These are phyloP conservation scores for Cynanchum wilfordii DNA, from an alignment of 257 asterid genomes.

Conservation along the genomic window DNA sequence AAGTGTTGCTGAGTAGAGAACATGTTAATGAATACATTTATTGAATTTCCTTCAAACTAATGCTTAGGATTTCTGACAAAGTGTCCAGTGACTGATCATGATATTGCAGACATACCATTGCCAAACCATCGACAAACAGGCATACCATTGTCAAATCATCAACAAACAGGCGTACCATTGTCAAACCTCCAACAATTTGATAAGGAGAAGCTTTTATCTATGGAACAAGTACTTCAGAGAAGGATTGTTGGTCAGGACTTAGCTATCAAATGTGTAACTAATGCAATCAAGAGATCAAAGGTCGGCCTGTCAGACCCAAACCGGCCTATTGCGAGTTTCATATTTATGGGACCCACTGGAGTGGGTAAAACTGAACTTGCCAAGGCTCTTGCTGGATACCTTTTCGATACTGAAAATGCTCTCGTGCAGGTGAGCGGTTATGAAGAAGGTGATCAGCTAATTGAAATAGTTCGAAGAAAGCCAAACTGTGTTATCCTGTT, in stretches of 20 bases:
- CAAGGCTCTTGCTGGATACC: constrained; percentile 78
- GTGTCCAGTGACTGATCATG: constrained; percentile 80
- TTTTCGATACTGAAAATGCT: constrained; percentile 81
- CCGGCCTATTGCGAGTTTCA: constrained; percentile 91
- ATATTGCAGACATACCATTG: too few relatives aligned
- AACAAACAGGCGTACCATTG: constrained; percentile 91
- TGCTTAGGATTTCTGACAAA: too few relatives aligned
- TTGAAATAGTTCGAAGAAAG: constrained; percentile 84
- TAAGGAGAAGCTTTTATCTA: constrained; percentile 72
- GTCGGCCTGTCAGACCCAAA: constrained; percentile 92
- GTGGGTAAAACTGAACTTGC: too few relatives aligned
- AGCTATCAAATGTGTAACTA: constrained; percentile 92
- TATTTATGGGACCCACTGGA: constrained; percentile 99
- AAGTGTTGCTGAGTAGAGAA: background rate
- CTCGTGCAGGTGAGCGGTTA: constrained; percentile 84
- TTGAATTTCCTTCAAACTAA: too few relatives aligned
- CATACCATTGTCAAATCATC: too few relatives aligned
- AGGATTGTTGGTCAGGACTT: constrained; percentile 88
- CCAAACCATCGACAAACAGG: too few relatives aligned
- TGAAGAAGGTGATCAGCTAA: constrained; percentile 94
- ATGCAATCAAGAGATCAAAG: constrained; percentile 86
- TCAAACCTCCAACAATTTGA: constrained; percentile 88
- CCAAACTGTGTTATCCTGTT: constrained; percentile 79
- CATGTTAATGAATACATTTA: too few relatives aligned
- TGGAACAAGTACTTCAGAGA: constrained; percentile 77